Conservation (phyloP, 441 rosid species). For the Populus hybrid region DNA sequence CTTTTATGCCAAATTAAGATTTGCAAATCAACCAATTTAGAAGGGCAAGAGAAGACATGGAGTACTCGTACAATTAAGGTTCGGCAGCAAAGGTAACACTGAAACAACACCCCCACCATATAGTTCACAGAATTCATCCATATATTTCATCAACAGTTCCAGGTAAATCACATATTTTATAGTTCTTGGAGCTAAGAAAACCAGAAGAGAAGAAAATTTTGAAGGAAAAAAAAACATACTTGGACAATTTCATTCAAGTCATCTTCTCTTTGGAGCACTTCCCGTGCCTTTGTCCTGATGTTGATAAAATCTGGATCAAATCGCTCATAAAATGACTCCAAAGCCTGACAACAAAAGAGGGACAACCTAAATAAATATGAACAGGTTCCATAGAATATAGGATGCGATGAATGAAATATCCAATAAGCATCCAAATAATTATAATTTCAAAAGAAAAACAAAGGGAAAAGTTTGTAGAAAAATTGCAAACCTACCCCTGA, state of each 20-base stretch:
- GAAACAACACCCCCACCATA: not conserved
- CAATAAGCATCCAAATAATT: not conserved
- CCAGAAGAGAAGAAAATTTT: not conserved
- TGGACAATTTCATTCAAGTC: slow-evolving; percentile 99
- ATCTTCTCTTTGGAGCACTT: slow-evolving; percentile 98
- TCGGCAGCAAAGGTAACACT: not conserved
- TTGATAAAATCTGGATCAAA: slow-evolving; percentile 95
- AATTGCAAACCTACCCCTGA: slow-evolving; percentile 57
- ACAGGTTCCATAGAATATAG: not conserved
- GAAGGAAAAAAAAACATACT: slow-evolving; percentile 39
- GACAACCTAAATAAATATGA: slow-evolving; percentile 14
- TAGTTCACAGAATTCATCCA: slow-evolving; percentile 1
- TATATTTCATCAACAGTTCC: not conserved
- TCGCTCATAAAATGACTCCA: slow-evolving; percentile 95
- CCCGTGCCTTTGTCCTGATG: slow-evolving; percentile 97
- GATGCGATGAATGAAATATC: not conserved
- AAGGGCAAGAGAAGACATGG: not conserved
- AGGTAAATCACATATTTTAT: not conserved
- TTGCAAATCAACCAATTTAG: not conserved
- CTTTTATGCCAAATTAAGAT: not conserved
- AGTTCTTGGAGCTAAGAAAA: not conserved
- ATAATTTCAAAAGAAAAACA: not conserved
- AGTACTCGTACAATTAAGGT: not conserved
- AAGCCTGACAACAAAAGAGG: slow-evolving; percentile 54
- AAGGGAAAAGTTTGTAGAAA: not conserved